Evolutionary conservation across 2,329 filamentous ascomycete genomes (phyloP).

Genomic region (Phyllosticta citribraziliensis): DNA sequence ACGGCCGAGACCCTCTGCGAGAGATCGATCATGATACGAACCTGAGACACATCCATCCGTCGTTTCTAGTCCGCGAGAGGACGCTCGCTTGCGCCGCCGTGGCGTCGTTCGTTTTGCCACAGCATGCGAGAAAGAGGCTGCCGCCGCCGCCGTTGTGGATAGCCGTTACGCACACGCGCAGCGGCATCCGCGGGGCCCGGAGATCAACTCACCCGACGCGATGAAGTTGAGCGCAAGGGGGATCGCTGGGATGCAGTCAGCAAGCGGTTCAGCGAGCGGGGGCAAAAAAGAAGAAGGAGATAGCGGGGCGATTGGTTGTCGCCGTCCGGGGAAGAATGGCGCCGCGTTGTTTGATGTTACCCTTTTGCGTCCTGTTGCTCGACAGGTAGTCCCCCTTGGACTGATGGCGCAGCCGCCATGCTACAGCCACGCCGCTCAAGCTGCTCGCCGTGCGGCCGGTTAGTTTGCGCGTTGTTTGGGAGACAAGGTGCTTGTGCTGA

Average conservation of each 20-base stretch:
- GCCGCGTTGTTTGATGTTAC: slow-evolving; percentile 41
- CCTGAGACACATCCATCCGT: background rate
- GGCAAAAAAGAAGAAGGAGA: background rate
- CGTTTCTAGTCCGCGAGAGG: too few species aligned
- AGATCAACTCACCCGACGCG: slow-evolving; percentile 69
- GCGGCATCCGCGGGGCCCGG: background rate
- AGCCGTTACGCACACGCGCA: background rate
- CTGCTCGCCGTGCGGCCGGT: slow-evolving; percentile 33
- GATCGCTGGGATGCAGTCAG: slow-evolving; percentile 45
- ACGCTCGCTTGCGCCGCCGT: background rate
- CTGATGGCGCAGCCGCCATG: slow-evolving; percentile 50
- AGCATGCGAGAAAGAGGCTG: background rate
- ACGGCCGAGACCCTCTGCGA: background rate
- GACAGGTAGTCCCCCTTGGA: slow-evolving; percentile 62
- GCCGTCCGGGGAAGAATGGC: background rate
- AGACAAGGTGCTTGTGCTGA: background rate
- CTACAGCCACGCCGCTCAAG: slow-evolving; percentile 50
- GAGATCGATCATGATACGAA: slow-evolving; percentile 11
- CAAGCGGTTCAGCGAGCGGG: background rate
- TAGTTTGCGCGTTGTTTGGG: slow-evolving; percentile 1
- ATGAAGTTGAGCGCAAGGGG: slow-evolving; percentile 83
- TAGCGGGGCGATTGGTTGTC: background rate
- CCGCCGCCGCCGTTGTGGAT: slow-evolving; percentile 4
- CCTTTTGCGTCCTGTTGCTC: slow-evolving; percentile 73
- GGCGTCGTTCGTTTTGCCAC: background rate